phyloP scores from a whole-genome alignment of 164 flowering plant genomes.

The Aristolochia fimbriata region DNA sequence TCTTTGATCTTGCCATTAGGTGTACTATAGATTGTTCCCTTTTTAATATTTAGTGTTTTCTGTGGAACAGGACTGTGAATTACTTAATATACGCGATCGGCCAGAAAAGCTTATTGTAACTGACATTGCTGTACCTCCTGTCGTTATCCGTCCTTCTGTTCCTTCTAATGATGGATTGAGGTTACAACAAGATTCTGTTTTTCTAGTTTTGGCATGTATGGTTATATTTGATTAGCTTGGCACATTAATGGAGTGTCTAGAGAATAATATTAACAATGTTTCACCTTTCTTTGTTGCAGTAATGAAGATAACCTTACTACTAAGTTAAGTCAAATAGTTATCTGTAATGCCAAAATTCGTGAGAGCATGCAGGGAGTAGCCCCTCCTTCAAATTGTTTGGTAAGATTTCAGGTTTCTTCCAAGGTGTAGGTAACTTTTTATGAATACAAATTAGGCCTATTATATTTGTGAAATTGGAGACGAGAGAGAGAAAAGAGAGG shows the following conservation, averaged over 20 bases:
- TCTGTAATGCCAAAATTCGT: constrained; percentile 46
- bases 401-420: constrained; percentile 12
- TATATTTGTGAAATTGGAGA: no score
- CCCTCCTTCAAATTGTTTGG: constrained; percentile 30
- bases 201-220: neutral
- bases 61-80: constrained; percentile 67
- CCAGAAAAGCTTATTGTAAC: constrained; percentile 82
- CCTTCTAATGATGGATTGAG: constrained; percentile 43
- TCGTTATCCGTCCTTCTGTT: constrained; percentile 80
- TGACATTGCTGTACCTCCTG: constrained; percentile 77
- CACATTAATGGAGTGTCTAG: no score
- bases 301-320: constrained; percentile 80
- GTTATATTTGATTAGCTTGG: no score
- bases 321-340: constrained; percentile 46
- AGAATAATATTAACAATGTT: neutral
- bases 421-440: no score
- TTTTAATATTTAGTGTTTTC: constrained; percentile 1
- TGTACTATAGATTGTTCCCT: neutral
- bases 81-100: constrained; percentile 66
- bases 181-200: neutral
- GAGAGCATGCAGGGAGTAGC: constrained; percentile 32
- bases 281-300: constrained; percentile 38
- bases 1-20: no score
- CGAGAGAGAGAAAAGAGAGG: no score
- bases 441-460: no score